Evolutionary conservation across 495 filamentous ascomycete species (phyloP), one percentile per base, ranked within the genome.

Genomic region (Monascus purpureus): DNA sequence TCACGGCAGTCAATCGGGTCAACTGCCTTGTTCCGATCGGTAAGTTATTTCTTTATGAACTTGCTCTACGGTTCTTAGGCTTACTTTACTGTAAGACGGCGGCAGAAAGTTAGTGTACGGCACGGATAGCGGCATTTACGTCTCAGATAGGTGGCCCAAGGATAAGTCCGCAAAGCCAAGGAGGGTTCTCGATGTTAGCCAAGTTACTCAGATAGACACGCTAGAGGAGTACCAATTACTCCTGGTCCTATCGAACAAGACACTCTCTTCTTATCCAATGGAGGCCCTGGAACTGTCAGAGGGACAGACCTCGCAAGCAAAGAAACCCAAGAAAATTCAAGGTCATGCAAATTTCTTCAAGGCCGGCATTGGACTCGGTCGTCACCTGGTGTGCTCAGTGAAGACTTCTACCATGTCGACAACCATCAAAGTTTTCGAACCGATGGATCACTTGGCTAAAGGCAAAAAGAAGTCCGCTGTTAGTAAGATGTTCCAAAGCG

Each of bases 271-370:
- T 3, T 93, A 84, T 49, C 75, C 85, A 3, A 64, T 94, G 36
- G 73, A 83, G 33, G 85, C 80, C n/a, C 61, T 84, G 17, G 85
- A 95, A 46, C 69, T 80, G 2, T 74, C 76, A 31, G 90, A 96
- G 46, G 60, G 60, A 23, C 71, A 70, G 28, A 77, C 76, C 26
- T 61, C 77, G 19, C 59, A 85, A 29, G 65, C 77, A 11, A 94
- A 93, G 49, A 67, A 85, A 13, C 81, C 85, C n/a, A 92, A 88
- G 66, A 94, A 94, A 64, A 95, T 99, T 45, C 86, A 87, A 49
- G 82, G 80, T 39, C 84, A 93, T 58, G 88, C 86, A 52, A 94
- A 88, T 58, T 96, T 95, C 60, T 96, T 99, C 76, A 93, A 87
- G 54, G 77, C 83, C 28, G 92, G 92, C 15, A 87, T 95, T 42